These are phyloP conservation scores for Ophiostoma sp. DNA, from an alignment of 2,329 filamentous ascomycete species.

Conservation along the genomic window DNA sequence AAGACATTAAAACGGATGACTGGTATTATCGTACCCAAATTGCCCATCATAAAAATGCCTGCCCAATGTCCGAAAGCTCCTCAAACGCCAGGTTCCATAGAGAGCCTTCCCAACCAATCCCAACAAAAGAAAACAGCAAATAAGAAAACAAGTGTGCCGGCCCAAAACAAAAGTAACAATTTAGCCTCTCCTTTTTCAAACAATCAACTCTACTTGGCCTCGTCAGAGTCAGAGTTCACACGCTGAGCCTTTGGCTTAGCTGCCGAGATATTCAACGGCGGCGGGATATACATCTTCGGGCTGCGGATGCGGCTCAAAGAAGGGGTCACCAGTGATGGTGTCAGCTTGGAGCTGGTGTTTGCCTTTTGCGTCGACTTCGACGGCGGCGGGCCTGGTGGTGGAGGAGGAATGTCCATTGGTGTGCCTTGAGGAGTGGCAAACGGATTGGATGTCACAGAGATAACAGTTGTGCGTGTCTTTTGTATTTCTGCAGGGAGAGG, in stretches of 20 bases:
- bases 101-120: neutral
- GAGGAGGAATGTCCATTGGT: conserved; percentile 23
- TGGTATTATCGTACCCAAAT: neutral
- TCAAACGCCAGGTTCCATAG: neutral
- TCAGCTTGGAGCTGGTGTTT: neutral
- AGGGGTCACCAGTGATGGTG: conserved; percentile 41
- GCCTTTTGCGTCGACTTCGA: neutral
- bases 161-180: neutral
- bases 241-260: neutral
- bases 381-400: conserved; percentile 33
- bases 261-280: conserved; percentile 36
- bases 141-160: neutral
- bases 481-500: neutral
- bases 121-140: neutral
- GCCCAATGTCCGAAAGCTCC: neutral
- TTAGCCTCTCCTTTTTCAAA: neutral
- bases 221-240: neutral
- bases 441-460: neutral
- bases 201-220: neutral
- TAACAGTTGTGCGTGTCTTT: neutral
- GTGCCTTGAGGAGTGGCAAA: neutral
- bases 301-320: conserved; percentile 43
- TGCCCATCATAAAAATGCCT: neutral
- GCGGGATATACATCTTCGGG: conserved; percentile 46
- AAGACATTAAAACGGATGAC: neutral